These are phyloP conservation scores for Rhinocladiella mackenziei DNA, from an alignment of 2,329 filamentous ascomycete species.

Conservation along the genomic window DNA sequence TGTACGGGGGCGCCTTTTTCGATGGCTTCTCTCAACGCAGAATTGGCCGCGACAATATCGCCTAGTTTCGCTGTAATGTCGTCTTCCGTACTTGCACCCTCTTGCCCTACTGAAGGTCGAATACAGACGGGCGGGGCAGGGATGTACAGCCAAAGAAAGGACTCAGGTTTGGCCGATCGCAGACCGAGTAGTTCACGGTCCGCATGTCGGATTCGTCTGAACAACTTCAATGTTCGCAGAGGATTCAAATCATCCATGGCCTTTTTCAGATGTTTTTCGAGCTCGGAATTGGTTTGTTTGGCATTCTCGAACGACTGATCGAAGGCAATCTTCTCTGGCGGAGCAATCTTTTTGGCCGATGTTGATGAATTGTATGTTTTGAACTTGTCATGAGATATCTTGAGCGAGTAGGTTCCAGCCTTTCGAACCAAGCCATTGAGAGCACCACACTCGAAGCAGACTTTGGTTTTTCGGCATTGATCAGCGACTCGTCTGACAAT, in stretches of 20 bases:
- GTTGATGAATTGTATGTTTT: slow-evolving; percentile 83
- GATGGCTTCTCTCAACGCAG: slow-evolving; percentile 76
- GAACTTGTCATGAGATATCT: slow-evolving; percentile 92
- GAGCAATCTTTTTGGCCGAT: slow-evolving; percentile 76
- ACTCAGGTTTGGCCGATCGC: slow-evolving; percentile 86
- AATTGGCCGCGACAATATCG: slow-evolving; percentile 90
- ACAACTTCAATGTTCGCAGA: slow-evolving; percentile 80
- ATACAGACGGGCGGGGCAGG: slow-evolving; percentile 93
- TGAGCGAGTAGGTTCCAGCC: slow-evolving; percentile 73
- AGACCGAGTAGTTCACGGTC: slow-evolving; percentile 92
- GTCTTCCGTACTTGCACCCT: slow-evolving; percentile 89
- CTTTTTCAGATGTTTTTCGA: slow-evolving; percentile 87
- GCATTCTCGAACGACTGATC: slow-evolving; percentile 80
- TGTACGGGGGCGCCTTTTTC: slow-evolving; percentile 78
- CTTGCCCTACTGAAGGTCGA: slow-evolving; percentile 87
- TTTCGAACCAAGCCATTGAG: slow-evolving; percentile 92
- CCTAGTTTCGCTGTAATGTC: slow-evolving; percentile 96
- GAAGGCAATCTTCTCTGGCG: slow-evolving; percentile 76
- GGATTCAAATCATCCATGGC: slow-evolving; percentile 94
- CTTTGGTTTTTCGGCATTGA: slow-evolving; percentile 80
- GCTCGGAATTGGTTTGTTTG: slow-evolving; percentile 70
- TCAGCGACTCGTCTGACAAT: slow-evolving; percentile 86
- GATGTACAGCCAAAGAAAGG: slow-evolving; percentile 96
- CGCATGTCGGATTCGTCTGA: slow-evolving; percentile 76
- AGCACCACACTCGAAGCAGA: slow-evolving; percentile 73